Base-by-base conservation (phyloP, 495 filamentous ascomycete species). In the Penicillium diatomitis region DNA sequence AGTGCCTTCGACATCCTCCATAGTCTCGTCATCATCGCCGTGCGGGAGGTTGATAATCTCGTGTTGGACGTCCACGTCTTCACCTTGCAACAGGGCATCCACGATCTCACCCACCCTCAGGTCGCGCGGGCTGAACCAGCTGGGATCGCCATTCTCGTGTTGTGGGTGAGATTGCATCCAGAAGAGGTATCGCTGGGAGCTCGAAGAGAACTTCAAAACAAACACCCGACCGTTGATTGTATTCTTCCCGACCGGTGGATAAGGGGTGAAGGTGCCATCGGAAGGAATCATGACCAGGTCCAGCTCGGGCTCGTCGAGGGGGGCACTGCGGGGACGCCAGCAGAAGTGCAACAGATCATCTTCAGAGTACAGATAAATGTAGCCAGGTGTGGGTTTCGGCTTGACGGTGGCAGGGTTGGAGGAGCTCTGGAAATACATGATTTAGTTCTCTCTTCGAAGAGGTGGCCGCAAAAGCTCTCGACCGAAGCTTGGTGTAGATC, bases 261-360 rank as follows among this genome's bases (percentile, higher is more conserved):
- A 94, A 4, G 87, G 87, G 4, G 80, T 76, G 63, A 99, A 96
- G 56, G 78, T 78, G 48, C 82, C 87, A 66, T 99, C 94, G 2
- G 76, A 72, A n/a, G 94, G 90, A 37, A 96, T 78, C 85, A 92
- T 95, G 50, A 92, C 76, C 39, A 95, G 75, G 62, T 96, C 88
- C 34, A 90, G 66, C 41, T 90, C 85, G 34, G 87, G 83, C 45
- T 87, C 72, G 44, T 80, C 73, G 55, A 82, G 66, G 30, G 80
- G 75, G 44, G 76, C 72, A 60, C 70, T 77, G 38, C 83, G 76
- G 7, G 79, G 73, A 44, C 90, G 86, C 94, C 94, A 99, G 78
- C 91, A 97, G 69, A 99, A 94, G 73, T 96, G 90, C 56, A 91
- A 75, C 38, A 97, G 77, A 2, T 96, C 94, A 79, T 96, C 92